Conservation (phyloP, 192 early-diverging fungal species). For the Backusella luteola region DNA sequence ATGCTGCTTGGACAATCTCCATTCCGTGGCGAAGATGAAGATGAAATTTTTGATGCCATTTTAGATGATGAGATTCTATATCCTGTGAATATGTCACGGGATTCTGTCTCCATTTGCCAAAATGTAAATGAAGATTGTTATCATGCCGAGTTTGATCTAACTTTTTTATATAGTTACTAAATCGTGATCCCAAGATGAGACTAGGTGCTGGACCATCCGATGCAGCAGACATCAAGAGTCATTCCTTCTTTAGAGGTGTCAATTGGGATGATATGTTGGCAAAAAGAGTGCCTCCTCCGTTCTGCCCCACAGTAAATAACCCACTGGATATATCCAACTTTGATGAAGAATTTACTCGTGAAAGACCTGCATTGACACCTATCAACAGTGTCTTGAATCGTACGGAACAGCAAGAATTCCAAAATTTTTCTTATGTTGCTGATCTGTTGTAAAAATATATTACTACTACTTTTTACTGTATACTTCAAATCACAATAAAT, state of each 20-base stretch:
- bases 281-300: slow-evolving; percentile 87
- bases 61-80: slow-evolving; percentile 94
- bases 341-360: slow-evolving; percentile 97
- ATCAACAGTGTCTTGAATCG: slow-evolving; percentile 78
- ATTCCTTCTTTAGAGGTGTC: slow-evolving; percentile 92
- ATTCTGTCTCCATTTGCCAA: slow-evolving; percentile 90
- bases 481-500: neutral
- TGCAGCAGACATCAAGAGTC: slow-evolving; percentile 90
- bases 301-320: slow-evolving; percentile 75
- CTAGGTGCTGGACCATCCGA: slow-evolving; percentile 82
- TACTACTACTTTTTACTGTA: neutral
- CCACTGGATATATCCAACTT: slow-evolving; percentile 94
- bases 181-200: slow-evolving; percentile 82
- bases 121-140: slow-evolving; percentile 47
- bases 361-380: slow-evolving; percentile 91
- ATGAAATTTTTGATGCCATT: slow-evolving; percentile 98
- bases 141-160: neutral
- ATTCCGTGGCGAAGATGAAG: slow-evolving; percentile 94
- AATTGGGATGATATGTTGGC: slow-evolving; percentile 97
- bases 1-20: slow-evolving; percentile 93
- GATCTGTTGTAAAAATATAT: slow-evolving; percentile 34
- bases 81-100: slow-evolving; percentile 89
- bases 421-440: slow-evolving; percentile 90
- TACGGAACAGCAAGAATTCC: slow-evolving; percentile 92
- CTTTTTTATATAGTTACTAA: slow-evolving; percentile 62